phyloP scores from a whole-genome alignment of 106 monocot genomes.

The Cymbidium sinense region DNA sequence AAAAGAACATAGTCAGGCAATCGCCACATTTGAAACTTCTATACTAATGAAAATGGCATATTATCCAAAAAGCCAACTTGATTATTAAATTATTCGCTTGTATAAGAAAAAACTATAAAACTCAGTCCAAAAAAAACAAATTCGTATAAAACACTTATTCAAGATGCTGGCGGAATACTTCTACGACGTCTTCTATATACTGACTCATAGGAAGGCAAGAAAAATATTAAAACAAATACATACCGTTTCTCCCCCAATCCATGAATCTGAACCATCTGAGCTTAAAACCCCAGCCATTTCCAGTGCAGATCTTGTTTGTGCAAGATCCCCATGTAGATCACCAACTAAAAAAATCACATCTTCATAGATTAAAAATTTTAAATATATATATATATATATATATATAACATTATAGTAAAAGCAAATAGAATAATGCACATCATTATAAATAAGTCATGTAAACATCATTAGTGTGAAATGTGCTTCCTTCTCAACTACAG shows the following conservation, averaged over 20 bases:
- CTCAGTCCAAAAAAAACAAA: too few species aligned
- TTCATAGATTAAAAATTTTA: background rate
- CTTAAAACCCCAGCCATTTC: slow-evolving; percentile 74
- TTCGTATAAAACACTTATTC: background rate
- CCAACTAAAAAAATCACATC: slow-evolving; percentile 42
- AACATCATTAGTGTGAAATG: too few species aligned
- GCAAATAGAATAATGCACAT: background rate
- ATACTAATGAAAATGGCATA: too few species aligned
- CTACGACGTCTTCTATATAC: background rate
- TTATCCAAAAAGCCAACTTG: too few species aligned
- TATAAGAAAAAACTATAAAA: too few species aligned
- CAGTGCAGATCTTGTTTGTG: slow-evolving; percentile 65
- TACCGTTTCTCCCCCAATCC: slow-evolving; percentile 88
- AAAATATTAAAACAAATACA: background rate
- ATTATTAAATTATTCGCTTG: too few species aligned
- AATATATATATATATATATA: background rate
- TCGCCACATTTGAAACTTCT: too few species aligned
- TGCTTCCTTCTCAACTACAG: too few species aligned
- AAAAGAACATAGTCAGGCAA: too few species aligned
- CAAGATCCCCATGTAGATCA: slow-evolving; percentile 84
- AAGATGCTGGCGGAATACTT: background rate
- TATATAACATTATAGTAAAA: background rate
- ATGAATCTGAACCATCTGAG: slow-evolving; percentile 54
- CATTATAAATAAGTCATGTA: too few species aligned
- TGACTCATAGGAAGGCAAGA: background rate